Base-by-base conservation (phyloP, 768 basidiomycete genomes). In the Agaricus blazei region DNA sequence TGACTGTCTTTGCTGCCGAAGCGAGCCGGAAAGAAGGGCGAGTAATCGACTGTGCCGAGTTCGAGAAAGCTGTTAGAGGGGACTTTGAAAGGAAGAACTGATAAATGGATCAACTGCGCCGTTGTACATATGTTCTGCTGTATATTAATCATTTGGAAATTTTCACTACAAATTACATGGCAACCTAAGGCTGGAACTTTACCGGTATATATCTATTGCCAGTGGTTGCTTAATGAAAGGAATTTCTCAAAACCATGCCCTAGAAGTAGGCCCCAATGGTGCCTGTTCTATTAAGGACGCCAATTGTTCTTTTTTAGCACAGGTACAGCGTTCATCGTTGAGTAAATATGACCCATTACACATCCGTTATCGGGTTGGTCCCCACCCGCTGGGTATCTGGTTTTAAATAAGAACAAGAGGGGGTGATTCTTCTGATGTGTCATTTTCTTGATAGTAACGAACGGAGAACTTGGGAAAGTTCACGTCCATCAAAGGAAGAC, bases 1-100 rank as follows among this genome's bases (percentile, higher is more conserved):
- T 95, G 63, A 84, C 88, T 1, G 90, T 93, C 34, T 94, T 95
- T 71, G 93, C 93, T 54, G 90, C 90, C 38, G 92, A 94, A 74
- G 74, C 80, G 57, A 88, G 89, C 60, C 74, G 91, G 59, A 76
- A 67, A 54, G 80, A 88, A 59, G 89, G 86, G 12, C 75, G 63
- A 9, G 83, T 93, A 9, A 79, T 94, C 1, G 80, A 90, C 65
- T 89, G 83, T 63, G 74, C 64, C 15, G 76, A 81, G 62, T 92
- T 88, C 64, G 88, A 87, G 70, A 71, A 68, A 57, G 64, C 62
- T 19, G 65, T 59, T 4, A 63, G 65, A 56, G 58, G 24, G 47
- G 31, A 43, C 28, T 41, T 40, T 8, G 38, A 41, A 23, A 31
- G 45, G 24, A 6, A 23, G 14, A 34, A 34, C 9, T 48, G 47